These are phyloP conservation scores for Euclidium syriacum DNA, from an alignment of 345 rosid species.

Conservation along the genomic window DNA sequence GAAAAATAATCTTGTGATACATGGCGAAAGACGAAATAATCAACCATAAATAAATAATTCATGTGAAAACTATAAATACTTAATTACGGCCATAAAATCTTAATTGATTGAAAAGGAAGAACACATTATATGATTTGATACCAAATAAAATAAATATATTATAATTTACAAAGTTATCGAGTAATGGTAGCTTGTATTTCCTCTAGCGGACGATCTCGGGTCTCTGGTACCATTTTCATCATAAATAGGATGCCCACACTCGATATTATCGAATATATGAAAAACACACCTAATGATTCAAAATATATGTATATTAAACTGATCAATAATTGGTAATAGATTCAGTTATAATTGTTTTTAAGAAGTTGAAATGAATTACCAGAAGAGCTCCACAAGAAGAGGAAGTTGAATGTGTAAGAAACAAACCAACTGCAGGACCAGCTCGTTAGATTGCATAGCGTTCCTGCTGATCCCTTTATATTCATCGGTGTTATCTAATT, in stretches of 20 bases:
- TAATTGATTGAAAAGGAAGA: neutral
- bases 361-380: conserved; percentile 8
- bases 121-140: conserved; percentile 3
- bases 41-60: too few relatives aligned
- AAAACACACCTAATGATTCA: conserved; percentile 53
- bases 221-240: conserved; percentile 70
- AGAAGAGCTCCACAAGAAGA: conserved; percentile 28
- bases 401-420: conserved; percentile 62
- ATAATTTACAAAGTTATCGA: conserved; percentile 10
- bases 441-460: conserved; percentile 70
- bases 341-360: neutral
- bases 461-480: conserved; percentile 81
- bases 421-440: conserved; percentile 83
- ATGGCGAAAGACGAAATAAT: too few relatives aligned
- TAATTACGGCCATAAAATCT: neutral
- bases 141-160: neutral
- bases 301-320: neutral
- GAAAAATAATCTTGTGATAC: too few relatives aligned
- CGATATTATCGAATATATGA: conserved; percentile 52
- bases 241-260: conserved; percentile 59
- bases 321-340: neutral
- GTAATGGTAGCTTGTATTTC: conserved; percentile 59
- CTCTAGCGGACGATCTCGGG: conserved; percentile 69
- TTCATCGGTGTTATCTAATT: conserved; percentile 74
- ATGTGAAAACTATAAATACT: too few relatives aligned